Evolutionary conservation across 108 stramenopile genomes (phyloP), one percentile per base, ranked within the genome.

Genomic region (Epipyxis sp.): DNA sequence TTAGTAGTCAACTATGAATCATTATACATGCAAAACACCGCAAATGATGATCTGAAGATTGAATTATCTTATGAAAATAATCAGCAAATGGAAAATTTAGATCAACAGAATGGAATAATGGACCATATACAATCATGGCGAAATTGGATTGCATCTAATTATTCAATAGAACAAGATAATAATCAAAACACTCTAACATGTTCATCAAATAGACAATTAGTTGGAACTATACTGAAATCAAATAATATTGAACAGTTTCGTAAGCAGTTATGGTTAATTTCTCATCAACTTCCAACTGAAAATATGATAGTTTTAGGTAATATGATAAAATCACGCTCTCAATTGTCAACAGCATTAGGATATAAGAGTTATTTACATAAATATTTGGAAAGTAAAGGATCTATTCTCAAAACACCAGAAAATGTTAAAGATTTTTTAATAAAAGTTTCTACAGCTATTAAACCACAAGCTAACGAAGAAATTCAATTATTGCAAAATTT

Each of bases 321-420:
- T 30, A 69, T 95, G 46, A 80, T 86, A 37, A 35, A 85, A 40
- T 68, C 69, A 40, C 91, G 94, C 1, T 91, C 92, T 69, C 71
- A 86, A 41, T 79, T 90, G 59, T 90, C 94, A 1, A 50, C 44
- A 0, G 43, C 84, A 20, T 69, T 92, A 69, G 92, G 91, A 29
- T 93, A 88, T 80, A 54, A 80, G n/a, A 86, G 85, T 42, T 93
- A 91, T 77, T 88, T 89, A 35, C 85, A 92, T 78, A 85, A 90
- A 44, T 84, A 89, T 29, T 61, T 93, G 37, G 83, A 85, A 42
- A 90, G 92, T 78, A 90, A 91, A 78, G 92, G 92, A 91, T 92
- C n/a, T n/a, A n/a, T n/a, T n/a, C n/a, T n/a, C 1, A 67, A 79
- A 6, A 69, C 78, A 40, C 88, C 88, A 0, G 76, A 78, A 25